phyloP scores from a whole-genome alignment of 2,329 filamentous ascomycete species.

The Geosmithia morbida region DNA sequence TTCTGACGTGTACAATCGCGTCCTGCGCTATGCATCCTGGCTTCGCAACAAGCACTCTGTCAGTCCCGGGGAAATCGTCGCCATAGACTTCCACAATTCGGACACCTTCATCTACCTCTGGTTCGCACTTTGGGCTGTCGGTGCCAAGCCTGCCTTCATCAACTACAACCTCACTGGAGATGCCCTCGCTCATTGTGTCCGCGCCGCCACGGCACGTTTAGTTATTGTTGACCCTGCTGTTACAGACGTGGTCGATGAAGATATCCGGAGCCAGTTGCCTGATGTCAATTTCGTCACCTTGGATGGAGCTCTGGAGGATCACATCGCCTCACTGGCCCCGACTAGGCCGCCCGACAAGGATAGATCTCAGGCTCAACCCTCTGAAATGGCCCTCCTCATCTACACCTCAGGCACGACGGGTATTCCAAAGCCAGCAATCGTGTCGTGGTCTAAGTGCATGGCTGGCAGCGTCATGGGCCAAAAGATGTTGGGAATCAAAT shows the following conservation, averaged over 20 bases:
- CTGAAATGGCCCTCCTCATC: conserved; percentile 58
- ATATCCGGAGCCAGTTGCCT: conserved; percentile 35
- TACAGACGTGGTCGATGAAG: conserved; percentile 38
- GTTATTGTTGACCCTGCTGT: conserved; percentile 55
- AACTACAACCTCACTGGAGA: conserved; percentile 72
- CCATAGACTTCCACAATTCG: conserved; percentile 69
- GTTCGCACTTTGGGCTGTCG: conserved; percentile 70
- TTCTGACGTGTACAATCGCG: conserved; percentile 56
- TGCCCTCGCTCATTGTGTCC: conserved; percentile 60
- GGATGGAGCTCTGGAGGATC: conserved; percentile 38
- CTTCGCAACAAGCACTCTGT: conserved; percentile 50
- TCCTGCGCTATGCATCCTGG: conserved; percentile 63
- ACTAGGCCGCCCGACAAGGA: conserved; percentile 43
- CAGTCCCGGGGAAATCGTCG: conserved; percentile 60
- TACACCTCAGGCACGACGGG: conserved; percentile 81
- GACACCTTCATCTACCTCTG: conserved; percentile 64
- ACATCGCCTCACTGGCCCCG: conserved; percentile 35
- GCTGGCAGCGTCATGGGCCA: conserved; percentile 36
- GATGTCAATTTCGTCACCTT: conserved; percentile 47
- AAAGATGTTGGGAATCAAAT: conserved; percentile 10
- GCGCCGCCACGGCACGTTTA: conserved; percentile 49
- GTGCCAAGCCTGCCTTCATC: conserved; percentile 71
- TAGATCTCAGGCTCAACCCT: conserved; percentile 31
- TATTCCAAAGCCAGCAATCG: conserved; percentile 64
- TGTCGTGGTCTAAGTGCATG: conserved; percentile 56